These are phyloP conservation scores for Parietichytrium sp. DNA, from an alignment of 108 stramenopile species.

Conservation along the genomic window DNA sequence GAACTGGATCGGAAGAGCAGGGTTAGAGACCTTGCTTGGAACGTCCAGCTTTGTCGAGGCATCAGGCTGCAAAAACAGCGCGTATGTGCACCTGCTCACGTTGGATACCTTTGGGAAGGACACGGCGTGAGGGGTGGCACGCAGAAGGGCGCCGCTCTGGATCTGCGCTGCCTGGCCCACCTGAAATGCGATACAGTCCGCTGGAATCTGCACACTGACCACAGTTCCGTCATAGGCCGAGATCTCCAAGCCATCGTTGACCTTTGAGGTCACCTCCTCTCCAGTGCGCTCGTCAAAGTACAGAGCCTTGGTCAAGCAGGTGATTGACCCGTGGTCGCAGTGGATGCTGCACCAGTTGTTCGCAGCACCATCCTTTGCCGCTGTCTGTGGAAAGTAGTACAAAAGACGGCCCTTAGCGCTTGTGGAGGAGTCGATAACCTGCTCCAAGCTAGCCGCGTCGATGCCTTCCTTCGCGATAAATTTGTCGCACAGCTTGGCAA, in stretches of 20 bases:
- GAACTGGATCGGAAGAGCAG: not conserved
- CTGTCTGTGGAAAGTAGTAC: constrained; percentile 75
- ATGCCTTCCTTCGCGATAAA: constrained; percentile 53
- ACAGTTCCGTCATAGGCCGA: constrained; percentile 64
- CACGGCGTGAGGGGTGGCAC: constrained; percentile 88
- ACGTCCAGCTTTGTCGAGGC: not conserved
- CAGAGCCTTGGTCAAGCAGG: constrained; percentile 78
- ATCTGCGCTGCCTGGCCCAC: constrained; percentile 85
- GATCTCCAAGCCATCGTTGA: constrained; percentile 76
- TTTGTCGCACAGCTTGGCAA: constrained; percentile 75
- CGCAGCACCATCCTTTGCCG: not conserved
- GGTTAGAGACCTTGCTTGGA: not conserved
- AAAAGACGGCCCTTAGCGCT: constrained; percentile 83
- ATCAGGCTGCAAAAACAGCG: constrained; percentile 72
- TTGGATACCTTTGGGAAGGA: not conserved
- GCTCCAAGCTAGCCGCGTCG: constrained; percentile 51
- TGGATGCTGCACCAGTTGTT: constrained; percentile 91
- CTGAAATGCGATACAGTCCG: constrained; percentile 76
- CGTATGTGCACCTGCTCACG: constrained; percentile 70
- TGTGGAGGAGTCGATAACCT: constrained; percentile 62
- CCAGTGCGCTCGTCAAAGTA: constrained; percentile 64
- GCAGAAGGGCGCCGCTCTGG: constrained; percentile 78
- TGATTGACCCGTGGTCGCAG: constrained; percentile 79
- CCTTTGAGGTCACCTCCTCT: constrained; percentile 55
- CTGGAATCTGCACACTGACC: constrained; percentile 67